Percentiles rank a stretch among this genome's conserved stretches.
Conservation (phyloP, 163 green algal species). For the Volvox carteri region DNA sequence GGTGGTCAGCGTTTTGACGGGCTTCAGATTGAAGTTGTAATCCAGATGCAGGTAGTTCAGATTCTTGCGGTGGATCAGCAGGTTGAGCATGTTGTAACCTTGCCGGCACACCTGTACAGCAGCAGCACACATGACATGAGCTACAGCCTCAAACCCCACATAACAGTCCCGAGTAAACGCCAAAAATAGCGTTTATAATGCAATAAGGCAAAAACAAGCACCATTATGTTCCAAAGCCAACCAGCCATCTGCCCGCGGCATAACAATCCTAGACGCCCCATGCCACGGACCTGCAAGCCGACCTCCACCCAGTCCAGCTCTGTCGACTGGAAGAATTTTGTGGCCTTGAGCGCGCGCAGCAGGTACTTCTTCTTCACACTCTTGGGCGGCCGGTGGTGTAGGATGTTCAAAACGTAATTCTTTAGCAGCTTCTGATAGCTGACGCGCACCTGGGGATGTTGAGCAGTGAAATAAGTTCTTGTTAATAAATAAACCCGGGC, state of each 20-base stretch:
- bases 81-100: constrained; percentile 99
- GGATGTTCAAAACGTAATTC: constrained; percentile 96
- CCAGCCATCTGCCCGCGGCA: too few species aligned
- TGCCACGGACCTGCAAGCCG: constrained; percentile 89
- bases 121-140: too few species aligned
- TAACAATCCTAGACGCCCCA: too few species aligned
- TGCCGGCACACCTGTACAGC: constrained; percentile 94
- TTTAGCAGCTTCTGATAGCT: constrained; percentile 99
- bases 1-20: constrained; percentile 99
- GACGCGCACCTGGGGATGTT: constrained; percentile 88
- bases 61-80: constrained; percentile 99
- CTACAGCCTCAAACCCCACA: too few species aligned
- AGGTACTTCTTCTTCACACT: constrained; percentile 97
- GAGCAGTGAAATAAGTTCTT: too few species aligned
- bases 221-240: too few species aligned
- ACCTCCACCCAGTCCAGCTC: constrained; percentile 99
- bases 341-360: constrained; percentile 92
- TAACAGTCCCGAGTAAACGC: too few species aligned
- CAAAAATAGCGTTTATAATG: too few species aligned
- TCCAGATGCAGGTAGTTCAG: constrained; percentile 99
- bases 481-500: too few species aligned
- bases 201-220: too few species aligned
- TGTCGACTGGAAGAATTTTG: constrained; percentile 99
- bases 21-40: constrained; percentile 99
- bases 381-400: constrained; percentile 95